Percentiles rank a stretch among this genome's conserved stretches.
Conservation (phyloP, 179 eudicot genomes). For the Nepenthes alata region DNA sequence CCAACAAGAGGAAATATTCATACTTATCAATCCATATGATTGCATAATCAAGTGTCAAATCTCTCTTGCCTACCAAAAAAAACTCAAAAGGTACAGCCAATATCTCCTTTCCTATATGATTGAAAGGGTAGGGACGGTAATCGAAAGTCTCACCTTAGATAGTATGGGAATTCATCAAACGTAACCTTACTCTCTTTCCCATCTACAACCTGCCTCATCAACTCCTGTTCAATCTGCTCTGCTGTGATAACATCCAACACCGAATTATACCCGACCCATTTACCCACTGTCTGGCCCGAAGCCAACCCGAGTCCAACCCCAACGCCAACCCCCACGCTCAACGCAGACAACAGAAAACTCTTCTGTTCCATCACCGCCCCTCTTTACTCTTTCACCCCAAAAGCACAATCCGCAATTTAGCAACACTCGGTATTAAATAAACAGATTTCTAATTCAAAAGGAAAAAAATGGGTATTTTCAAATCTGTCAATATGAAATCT, state of each 20-base stretch:
- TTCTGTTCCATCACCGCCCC: constrained; percentile 27
- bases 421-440: neutral
- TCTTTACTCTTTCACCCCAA: neutral
- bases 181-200: constrained; percentile 49
- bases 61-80: neutral
- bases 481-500: neutral
- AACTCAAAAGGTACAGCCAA: neutral
- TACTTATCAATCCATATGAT: too few relatives aligned
- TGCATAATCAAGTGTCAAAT: too few relatives aligned
- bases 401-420: neutral
- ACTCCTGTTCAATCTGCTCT: constrained; percentile 59
- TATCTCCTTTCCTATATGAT: neutral
- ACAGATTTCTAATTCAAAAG: neutral
- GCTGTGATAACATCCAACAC: constrained; percentile 39
- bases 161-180: constrained; percentile 80
- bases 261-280: constrained; percentile 26
- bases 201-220: constrained; percentile 36
- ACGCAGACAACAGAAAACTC: constrained; percentile 29
- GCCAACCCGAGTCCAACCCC: constrained; percentile 30
- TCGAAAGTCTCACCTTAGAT: constrained; percentile 4
- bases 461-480: neutral
- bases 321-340: constrained; percentile 28
- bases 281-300: constrained; percentile 31
- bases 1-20: too few relatives aligned
- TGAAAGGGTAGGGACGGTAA: neutral